phyloP scores from a whole-genome alignment of 495 filamentous ascomycete genomes.

The Penicillium dipodomyicola region DNA sequence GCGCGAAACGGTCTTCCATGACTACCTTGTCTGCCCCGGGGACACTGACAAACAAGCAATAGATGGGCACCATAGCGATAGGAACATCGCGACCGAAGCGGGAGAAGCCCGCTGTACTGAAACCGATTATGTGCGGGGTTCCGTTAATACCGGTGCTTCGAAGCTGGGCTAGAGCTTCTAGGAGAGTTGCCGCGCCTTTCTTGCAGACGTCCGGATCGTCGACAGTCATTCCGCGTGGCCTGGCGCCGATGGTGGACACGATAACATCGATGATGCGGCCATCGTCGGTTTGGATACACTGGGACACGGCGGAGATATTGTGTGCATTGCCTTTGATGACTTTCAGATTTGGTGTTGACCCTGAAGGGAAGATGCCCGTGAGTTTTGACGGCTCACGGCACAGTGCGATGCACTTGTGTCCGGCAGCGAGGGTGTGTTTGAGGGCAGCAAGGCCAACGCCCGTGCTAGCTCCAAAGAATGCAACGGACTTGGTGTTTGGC shows the following conservation, averaged over 20 bases:
- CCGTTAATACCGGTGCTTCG: slow-evolving; percentile 12
- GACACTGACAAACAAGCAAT: slow-evolving; percentile 46
- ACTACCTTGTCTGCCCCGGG: slow-evolving; percentile 60
- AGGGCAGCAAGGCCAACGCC: slow-evolving; percentile 49
- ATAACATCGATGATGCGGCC: slow-evolving; percentile 29
- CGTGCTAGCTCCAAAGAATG: slow-evolving; percentile 54
- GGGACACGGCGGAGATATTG: slow-evolving; percentile 39
- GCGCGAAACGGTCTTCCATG: slow-evolving; percentile 52
- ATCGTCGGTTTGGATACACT: slow-evolving; percentile 31
- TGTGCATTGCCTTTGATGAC: slow-evolving; percentile 54
- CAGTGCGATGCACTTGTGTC: slow-evolving; percentile 49
- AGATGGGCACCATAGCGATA: slow-evolving; percentile 47
- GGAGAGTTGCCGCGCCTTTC: slow-evolving; percentile 44
- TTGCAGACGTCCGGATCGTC: slow-evolving; percentile 60
- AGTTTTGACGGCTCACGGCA: slow-evolving; percentile 65
- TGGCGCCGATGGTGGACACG: slow-evolving; percentile 36
- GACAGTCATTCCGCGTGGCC: slow-evolving; percentile 30
- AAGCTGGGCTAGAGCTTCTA: slow-evolving; percentile 43
- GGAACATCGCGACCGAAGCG: slow-evolving; percentile 52
- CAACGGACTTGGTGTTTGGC: slow-evolving; percentile 29
- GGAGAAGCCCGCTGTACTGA: slow-evolving; percentile 55
- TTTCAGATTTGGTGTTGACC: slow-evolving; percentile 38
- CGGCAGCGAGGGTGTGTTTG: slow-evolving; percentile 47
- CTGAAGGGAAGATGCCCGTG: slow-evolving; percentile 37
- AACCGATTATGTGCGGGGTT: slow-evolving; percentile 45